Evolutionary conservation across 768 basidiomycete species (phyloP), one percentile per base, ranked within the genome.

Genomic region (Leccinum truebloodii): DNA sequence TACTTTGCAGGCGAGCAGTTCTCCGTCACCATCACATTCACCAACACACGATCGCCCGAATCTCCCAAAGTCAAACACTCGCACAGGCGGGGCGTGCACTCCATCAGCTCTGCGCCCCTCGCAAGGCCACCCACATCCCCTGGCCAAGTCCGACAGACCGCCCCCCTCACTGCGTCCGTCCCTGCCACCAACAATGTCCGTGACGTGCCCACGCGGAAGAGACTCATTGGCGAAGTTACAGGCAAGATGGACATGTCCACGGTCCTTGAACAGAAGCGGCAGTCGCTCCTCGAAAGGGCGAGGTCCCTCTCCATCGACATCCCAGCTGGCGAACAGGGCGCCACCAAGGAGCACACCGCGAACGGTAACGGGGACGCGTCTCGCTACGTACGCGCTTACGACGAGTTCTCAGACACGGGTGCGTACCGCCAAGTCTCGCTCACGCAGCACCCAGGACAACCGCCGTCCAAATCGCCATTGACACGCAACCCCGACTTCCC

Each of bases 1-100:
- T 98, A 90, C 76, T 98, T 95, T 72, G 93, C 95, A 0, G 95
- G 95, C 59, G 95, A 98, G 74, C 78, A 83, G 0, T 93, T 96
- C 75, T 80, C 86, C 3, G 92, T 92, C 13, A 89, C 86, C 4
- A 86, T 98, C 65, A 89, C 90, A 0, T 94, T 97, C 74, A 88
- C 90, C 54, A 97, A 96, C 71, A 88, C 86, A 4, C 85, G 85
- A 28, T 80, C 86, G 0, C 80, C 85, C 5, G 71, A 79, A 51
- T 67, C 76, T 0, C 78, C 74, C 13, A 73, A 63, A 64, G 65
- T 53, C 62, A 78, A 59, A 44, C 71, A 72, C 62, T 66, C 80
- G 0, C 90, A 94, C 70, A 88, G 81, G 70, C 85, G 91, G 8
- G 84, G 84, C 10, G 86, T 85, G 0, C 92, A 94, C 71, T 92